phyloP scores from a whole-genome alignment of 1,284 basidiomycete species.

The Cutaneotrichosporon arboriforme region DNA sequence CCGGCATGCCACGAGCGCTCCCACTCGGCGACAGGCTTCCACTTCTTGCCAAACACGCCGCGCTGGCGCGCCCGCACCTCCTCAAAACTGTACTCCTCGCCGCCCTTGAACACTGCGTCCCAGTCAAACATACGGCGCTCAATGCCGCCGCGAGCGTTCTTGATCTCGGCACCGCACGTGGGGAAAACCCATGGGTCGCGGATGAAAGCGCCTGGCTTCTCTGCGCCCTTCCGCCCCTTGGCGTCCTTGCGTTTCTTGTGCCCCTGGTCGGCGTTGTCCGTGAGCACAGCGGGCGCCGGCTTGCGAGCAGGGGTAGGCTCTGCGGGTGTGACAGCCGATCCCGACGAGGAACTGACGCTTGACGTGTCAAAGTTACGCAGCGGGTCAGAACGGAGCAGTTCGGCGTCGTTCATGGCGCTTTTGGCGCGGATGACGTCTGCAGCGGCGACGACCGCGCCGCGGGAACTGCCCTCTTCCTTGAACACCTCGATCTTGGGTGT shows the following conservation, averaged over 20 bases:
- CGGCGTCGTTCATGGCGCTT: constrained; percentile 46
- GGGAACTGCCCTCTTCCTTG: constrained; percentile 45
- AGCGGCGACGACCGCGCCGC: background rate
- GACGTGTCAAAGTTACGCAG: constrained; percentile 52
- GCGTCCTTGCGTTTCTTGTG: constrained; percentile 12
- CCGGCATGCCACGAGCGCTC: constrained; percentile 43
- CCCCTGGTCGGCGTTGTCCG: constrained; percentile 14
- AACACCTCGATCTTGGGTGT: constrained; percentile 53
- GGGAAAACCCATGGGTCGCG: constrained; percentile 40
- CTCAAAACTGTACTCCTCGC: constrained; percentile 49
- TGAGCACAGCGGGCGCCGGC: constrained; percentile 1
- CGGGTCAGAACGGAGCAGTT: constrained; percentile 55
- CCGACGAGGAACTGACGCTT: constrained; percentile 19
- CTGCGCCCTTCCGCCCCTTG: constrained; percentile 11
- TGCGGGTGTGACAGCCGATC: constrained; percentile 21
- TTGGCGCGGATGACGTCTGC: constrained; percentile 25
- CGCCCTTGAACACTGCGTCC: constrained; percentile 43
- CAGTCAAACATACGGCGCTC: constrained; percentile 48
- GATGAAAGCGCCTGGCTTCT: constrained; percentile 13
- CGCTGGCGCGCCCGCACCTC: constrained; percentile 45
- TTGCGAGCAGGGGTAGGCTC: constrained; percentile 32
- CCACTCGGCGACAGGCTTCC: constrained; percentile 42
- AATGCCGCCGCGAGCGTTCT: constrained; percentile 37
- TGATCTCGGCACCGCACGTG: constrained; percentile 37
- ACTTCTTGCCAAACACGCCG: constrained; percentile 42